Percentiles rank a stretch among this genome's conserved stretches.
These are phyloP conservation scores for Mollisia scopiformis DNA, from an alignment of 2,329 filamentous ascomycete genomes.

Conservation along the genomic window DNA sequence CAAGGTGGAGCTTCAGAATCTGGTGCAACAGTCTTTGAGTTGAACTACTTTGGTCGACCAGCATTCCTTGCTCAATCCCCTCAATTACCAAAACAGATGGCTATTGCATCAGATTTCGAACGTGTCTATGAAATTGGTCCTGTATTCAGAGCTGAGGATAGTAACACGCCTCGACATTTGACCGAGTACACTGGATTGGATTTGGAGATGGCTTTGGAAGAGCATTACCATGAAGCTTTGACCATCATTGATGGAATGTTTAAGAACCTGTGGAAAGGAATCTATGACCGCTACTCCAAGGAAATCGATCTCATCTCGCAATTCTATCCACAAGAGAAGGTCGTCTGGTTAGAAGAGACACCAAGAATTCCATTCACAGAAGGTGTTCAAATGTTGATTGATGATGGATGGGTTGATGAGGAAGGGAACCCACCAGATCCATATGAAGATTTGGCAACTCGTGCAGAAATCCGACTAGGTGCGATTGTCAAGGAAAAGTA, in stretches of 20 bases:
- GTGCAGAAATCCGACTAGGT: conserved; percentile 85
- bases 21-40: conserved; percentile 86
- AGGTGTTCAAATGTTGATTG: conserved; percentile 78
- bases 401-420: conserved; percentile 76
- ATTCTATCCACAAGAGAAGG: conserved; percentile 83
- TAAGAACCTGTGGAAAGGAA: conserved; percentile 75
- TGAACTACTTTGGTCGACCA: conserved; percentile 86
- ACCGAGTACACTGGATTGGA: conserved; percentile 94
- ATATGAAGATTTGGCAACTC: conserved; percentile 80
- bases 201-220: conserved; percentile 88
- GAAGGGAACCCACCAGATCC: conserved; percentile 71
- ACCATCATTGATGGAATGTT: conserved; percentile 77
- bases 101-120: conserved; percentile 85
- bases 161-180: conserved; percentile 91
- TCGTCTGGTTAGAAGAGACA: conserved; percentile 86
- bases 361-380: conserved; percentile 80
- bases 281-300: conserved; percentile 68
- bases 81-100: conserved; percentile 92
- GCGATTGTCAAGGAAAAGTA: conserved; percentile 85
- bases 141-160: conserved; percentile 93
- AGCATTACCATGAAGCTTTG: conserved; percentile 88
- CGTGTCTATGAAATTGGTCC: conserved; percentile 88
- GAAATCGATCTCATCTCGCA: conserved; percentile 81
- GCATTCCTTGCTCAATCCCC: conserved; percentile 92
- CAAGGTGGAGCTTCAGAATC: conserved; percentile 91